Evolutionary conservation across 192 early-diverging fungal species (phyloP), one percentile per base, ranked within the genome.

Genomic region (Powellomyces hirtus): DNA sequence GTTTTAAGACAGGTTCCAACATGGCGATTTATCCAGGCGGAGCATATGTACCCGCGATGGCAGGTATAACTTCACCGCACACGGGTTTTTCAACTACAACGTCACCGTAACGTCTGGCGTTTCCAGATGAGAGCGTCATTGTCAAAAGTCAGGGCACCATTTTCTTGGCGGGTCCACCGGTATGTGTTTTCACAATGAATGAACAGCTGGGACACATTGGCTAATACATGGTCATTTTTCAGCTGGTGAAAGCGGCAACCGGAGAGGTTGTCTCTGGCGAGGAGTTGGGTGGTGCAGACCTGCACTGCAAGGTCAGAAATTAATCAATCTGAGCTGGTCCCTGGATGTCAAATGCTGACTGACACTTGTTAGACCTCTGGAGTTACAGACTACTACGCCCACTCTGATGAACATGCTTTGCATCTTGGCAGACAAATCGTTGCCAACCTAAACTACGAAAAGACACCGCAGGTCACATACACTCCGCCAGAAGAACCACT

Each of bases 1-100:
- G n/a, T n/a, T n/a, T n/a, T n/a, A n/a, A n/a, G n/a, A n/a, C n/a
- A n/a, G n/a, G n/a, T n/a, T n/a, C n/a, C n/a, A n/a, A n/a, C 1
- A 64, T 73, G 20, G n/a, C 24, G 44, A n/a, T n/a, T n/a, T n/a
- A n/a, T n/a, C n/a, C n/a, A n/a, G 62, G 93, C 18, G 70, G 96
- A 61, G 96, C 96, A 1, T 98, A 98, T 74, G 94, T 98, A 29
- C 96, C 96, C 42, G 94, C 96, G 13, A 98, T 98, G 96, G 91
- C 95, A 37, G 72, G 72, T 71, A 7, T n/a, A 24, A n/a, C n/a
- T n/a, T n/a, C n/a, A n/a, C n/a, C n/a, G n/a, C n/a, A n/a, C n/a
- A n/a, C n/a, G n/a, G n/a, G n/a, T n/a, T n/a, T n/a, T n/a, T n/a
- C n/a, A 42, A 42, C 11, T 13, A n/a, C 40, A 42, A 42, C 40